These are phyloP conservation scores for Fusarium mundagurra DNA, from an alignment of 2,329 filamentous ascomycete genomes.

Conservation along the genomic window DNA sequence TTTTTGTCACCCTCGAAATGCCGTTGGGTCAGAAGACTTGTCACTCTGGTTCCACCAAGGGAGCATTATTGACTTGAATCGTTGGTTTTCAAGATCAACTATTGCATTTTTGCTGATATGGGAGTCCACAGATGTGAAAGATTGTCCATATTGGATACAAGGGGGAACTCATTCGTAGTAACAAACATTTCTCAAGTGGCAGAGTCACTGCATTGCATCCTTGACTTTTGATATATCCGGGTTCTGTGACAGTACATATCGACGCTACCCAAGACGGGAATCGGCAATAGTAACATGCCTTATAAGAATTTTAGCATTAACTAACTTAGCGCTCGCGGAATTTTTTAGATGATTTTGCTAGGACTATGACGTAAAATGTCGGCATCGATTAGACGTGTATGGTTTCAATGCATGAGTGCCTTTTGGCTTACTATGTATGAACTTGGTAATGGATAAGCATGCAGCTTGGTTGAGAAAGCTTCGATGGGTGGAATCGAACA, in stretches of 20 bases:
- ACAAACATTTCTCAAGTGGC: not conserved
- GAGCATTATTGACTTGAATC: not conserved
- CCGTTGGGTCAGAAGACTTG: not conserved
- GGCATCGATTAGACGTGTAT: not conserved
- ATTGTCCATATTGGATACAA: not conserved
- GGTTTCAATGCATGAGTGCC: not conserved
- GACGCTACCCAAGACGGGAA: not conserved
- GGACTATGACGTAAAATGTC: not conserved
- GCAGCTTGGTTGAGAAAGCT: not conserved
- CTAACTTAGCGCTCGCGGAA: not conserved
- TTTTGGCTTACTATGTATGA: not conserved
- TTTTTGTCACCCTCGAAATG: constrained; percentile 4
- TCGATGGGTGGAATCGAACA: not conserved
- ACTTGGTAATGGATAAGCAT: not conserved
- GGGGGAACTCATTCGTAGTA: not conserved
- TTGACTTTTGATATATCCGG: not conserved
- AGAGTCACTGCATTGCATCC: not conserved
- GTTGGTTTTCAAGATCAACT: not conserved
- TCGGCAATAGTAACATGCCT: not conserved
- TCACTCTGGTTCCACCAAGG: not conserved
- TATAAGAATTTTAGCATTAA: not conserved
- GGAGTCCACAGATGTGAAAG: too few species aligned
- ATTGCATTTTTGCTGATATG: not conserved
- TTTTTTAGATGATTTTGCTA: not conserved
- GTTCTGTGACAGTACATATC: not conserved